These are phyloP conservation scores for Arachis hypogaea DNA, from an alignment of 306 rosid species.

Conservation along the genomic window DNA sequence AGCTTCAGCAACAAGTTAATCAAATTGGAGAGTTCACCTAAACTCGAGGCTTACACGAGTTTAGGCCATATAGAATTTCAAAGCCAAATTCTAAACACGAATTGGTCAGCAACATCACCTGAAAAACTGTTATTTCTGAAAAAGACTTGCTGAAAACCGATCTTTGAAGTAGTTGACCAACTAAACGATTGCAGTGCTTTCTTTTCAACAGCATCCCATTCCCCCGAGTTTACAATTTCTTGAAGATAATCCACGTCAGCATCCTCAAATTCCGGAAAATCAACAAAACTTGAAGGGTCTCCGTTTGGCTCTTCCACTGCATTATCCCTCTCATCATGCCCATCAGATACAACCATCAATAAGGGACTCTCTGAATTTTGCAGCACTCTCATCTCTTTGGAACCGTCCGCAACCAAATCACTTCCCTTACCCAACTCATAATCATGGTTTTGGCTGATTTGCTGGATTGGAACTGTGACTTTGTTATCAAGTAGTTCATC, in stretches of 20 bases:
- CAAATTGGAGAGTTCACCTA: too few species aligned
- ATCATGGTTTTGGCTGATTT: conserved; percentile 11
- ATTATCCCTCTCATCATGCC: conserved; percentile 16
- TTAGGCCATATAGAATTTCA: too few species aligned
- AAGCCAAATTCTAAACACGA: too few species aligned
- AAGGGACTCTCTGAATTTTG: conserved; percentile 2
- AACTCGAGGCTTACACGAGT: too few species aligned
- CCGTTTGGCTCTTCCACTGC: background rate
- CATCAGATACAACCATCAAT: background rate
- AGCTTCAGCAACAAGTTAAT: background rate
- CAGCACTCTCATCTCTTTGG: conserved; percentile 34
- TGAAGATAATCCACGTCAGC: background rate
- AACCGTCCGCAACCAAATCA: background rate
- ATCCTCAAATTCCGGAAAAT: conserved; percentile 10
- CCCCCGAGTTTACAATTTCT: conserved; percentile 8
- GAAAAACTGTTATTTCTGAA: conserved; percentile 24
- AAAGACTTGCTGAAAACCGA: conserved; percentile 1
- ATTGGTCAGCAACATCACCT: background rate
- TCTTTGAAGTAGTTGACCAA: conserved; percentile 8
- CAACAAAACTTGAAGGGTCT: background rate
- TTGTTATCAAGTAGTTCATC: conserved; percentile 20
- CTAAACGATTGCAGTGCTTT: background rate
- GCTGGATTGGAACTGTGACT: conserved; percentile 20
- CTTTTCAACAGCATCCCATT: conserved; percentile 25
- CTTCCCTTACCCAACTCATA: conserved; percentile 16